Evolutionary conservation across 2,329 filamentous ascomycete genomes (phyloP), one percentile per base, ranked within the genome.

Genomic region (Coniella lustricola): DNA sequence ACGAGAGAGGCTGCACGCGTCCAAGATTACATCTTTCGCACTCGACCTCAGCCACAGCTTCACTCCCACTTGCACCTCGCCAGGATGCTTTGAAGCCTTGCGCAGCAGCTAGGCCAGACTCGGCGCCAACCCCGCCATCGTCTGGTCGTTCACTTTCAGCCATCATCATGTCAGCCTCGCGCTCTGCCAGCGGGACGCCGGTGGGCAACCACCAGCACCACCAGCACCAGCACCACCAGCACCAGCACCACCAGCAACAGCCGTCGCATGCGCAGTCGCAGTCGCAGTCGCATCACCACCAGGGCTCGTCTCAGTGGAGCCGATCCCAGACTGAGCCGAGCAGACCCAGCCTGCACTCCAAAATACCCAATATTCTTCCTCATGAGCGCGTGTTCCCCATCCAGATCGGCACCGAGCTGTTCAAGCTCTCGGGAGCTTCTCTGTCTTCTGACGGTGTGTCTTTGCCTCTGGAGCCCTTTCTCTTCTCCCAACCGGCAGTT

Each of bases 321-420:
- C 32, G 34, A n/a, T 14, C 36, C 14, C 39, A 37, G 2, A 5
- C 48, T 7, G 39, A 39, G 4, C 56, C 62, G 1, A 42, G 45
- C 12, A 44, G 25, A 10, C 25, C 44, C 22, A 60, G 64, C 51
- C 61, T 64, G 50, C 62, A 74, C 46, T 62, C 64, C 54, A 70
- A 69, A 56, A 81, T 81, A 41, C 77, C 76, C 21, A 68, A 68
- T 39, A 73, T 82, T 45, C 70, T 87, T 16, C 84, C 84, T 3
- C 81, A 84, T 55, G 81, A 85, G 61, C 82, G 83, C 57, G 83
- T 87, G 16, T 88, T 87, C 54, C 83, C 84, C 2, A 83, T 87
- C 52, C 84, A 87, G 65, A 85, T 87, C 56, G 84, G 84, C 16
- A 78, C 79, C 14, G 79, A 85, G 65, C 68, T 87, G 44, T 87